These are phyloP conservation scores for Cyanodermella asteris DNA, from an alignment of 2,329 filamentous ascomycete genomes.

Conservation along the genomic window DNA sequence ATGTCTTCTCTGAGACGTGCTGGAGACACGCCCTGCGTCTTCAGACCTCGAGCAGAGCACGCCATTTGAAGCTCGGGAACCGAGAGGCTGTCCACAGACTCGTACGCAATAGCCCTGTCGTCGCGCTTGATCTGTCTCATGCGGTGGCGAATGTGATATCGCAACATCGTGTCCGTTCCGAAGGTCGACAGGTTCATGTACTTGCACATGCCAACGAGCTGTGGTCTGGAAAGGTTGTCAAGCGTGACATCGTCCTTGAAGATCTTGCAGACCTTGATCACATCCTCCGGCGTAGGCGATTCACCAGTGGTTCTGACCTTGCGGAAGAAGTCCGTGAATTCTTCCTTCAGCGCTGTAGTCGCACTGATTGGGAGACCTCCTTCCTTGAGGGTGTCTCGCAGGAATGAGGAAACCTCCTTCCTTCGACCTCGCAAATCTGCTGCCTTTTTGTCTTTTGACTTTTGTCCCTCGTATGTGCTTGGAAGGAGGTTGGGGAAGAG, in stretches of 20 bases:
- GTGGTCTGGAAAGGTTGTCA: slow-evolving; percentile 87
- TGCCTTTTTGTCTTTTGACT: slow-evolving; percentile 75
- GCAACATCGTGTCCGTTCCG: slow-evolving; percentile 91
- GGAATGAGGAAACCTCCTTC: slow-evolving; percentile 81
- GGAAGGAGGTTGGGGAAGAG: slow-evolving; percentile 94
- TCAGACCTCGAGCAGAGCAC: slow-evolving; percentile 75
- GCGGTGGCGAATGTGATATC: slow-evolving; percentile 87
- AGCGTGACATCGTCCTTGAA: slow-evolving; percentile 96
- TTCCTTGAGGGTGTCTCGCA: slow-evolving; percentile 73
- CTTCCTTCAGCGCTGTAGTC: slow-evolving; percentile 70
- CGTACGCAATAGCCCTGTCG: slow-evolving; percentile 79
- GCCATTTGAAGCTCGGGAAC: slow-evolving; percentile 83
- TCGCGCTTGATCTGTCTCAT: slow-evolving; percentile 99
- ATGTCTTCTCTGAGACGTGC: slow-evolving; percentile 74
- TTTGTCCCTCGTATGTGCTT: slow-evolving; percentile 87
- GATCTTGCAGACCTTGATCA: slow-evolving; percentile 97
- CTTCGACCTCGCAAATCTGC: slow-evolving; percentile 59
- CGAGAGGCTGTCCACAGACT: slow-evolving; percentile 83
- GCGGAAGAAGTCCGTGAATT: slow-evolving; percentile 92
- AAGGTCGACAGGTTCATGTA: slow-evolving; percentile 98
- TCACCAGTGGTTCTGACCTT: slow-evolving; percentile 87
- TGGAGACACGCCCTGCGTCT: slow-evolving; percentile 79
- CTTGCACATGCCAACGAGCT: slow-evolving; percentile 90
- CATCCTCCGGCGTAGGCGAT: slow-evolving; percentile 65
- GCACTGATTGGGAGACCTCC: slow-evolving; percentile 76